Evolutionary conservation across 345 rosid genomes (phyloP).

Genomic region (Luvunga scandens): DNA sequence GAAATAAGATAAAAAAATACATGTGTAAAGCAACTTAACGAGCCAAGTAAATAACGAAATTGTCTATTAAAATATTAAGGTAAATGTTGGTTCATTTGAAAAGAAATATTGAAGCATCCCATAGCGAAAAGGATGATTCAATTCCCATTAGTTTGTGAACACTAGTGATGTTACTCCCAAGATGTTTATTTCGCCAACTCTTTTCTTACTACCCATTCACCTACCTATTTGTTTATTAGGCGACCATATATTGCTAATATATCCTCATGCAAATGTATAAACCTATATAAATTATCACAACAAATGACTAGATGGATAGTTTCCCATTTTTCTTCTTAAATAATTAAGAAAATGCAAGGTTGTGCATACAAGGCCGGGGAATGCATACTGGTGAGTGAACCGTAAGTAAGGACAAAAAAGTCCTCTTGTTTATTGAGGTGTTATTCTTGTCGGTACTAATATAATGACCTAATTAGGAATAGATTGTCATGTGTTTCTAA

Average conservation of each 20-base stretch:
- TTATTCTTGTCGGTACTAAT: not conserved
- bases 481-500: not conserved
- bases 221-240: not conserved
- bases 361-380: not conserved
- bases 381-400: not conserved
- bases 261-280: not conserved
- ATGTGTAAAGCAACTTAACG: constrained; percentile 3
- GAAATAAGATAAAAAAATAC: not conserved
- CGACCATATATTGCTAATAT: not conserved
- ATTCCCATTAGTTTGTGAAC: not conserved
- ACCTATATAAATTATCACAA: not conserved
- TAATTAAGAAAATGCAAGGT: not conserved
- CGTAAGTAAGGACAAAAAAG: not conserved
- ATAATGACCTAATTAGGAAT: not conserved
- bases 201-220: not conserved
- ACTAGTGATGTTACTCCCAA: not conserved
- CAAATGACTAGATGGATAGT: not conserved
- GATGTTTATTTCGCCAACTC: not conserved
- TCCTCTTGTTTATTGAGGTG: not conserved
- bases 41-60: not conserved
- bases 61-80: not conserved
- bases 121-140: not conserved
- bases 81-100: not conserved
- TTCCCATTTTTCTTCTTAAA: not conserved
- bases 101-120: not conserved